Conservation (phyloP, 108 stramenopile genomes). For the Hondaea fermentalgiana region DNA sequence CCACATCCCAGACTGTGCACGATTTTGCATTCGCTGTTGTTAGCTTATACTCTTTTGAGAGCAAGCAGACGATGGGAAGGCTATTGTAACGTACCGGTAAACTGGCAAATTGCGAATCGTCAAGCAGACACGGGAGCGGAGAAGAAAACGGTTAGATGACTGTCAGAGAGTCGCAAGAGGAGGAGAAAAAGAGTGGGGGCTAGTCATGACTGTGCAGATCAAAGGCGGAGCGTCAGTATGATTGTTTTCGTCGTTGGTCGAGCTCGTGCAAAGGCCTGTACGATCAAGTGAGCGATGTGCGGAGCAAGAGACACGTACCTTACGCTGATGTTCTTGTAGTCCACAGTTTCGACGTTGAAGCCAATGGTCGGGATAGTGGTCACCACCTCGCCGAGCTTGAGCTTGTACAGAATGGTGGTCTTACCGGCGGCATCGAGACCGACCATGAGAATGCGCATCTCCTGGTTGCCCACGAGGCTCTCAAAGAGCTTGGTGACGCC, state of each 20-base stretch:
- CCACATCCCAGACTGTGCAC: constrained; percentile 49
- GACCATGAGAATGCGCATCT: constrained; percentile 31
- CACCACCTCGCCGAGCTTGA: constrained; percentile 36
- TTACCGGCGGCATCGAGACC: constrained; percentile 47
- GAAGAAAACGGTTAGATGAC: neutral
- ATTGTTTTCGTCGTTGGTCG: neutral
- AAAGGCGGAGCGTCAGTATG: too few relatives aligned
- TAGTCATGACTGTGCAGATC: too few relatives aligned
- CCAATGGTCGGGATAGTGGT: constrained; percentile 58
- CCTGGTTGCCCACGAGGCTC: neutral
- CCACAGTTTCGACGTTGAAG: constrained; percentile 83
- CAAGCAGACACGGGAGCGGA: neutral
- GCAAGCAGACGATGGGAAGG: neutral
- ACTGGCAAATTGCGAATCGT: neutral
- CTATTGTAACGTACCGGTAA: neutral
- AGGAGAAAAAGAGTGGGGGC: neutral
- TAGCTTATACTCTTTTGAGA: neutral
- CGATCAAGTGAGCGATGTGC: neutral
- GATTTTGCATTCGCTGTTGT: neutral
- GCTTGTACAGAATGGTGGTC: constrained; percentile 39
- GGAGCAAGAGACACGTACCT: neutral
- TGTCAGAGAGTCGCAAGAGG: neutral
- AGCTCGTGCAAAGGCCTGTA: neutral
- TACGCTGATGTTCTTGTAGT: constrained; percentile 21
- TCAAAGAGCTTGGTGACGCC: neutral